These are phyloP conservation scores for Abrus pulchellus DNA, from an alignment of 306 rosid genomes.

Conservation along the genomic window DNA sequence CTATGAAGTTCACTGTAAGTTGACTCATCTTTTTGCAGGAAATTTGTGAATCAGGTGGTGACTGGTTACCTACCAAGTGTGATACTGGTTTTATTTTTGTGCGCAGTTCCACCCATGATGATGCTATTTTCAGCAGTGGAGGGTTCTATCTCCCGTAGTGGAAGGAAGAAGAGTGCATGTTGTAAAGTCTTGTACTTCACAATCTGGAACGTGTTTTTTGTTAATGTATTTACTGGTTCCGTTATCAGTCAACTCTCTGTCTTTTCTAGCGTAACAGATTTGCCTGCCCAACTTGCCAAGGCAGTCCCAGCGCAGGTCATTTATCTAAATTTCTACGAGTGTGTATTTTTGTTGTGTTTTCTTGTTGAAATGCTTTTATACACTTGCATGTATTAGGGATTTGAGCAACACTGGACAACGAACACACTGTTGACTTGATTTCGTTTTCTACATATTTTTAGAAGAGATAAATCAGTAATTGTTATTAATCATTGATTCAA, in stretches of 20 bases:
- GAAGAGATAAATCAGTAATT: constrained; percentile 17
- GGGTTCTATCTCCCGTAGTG: constrained; percentile 89
- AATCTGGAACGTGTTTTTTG: constrained; percentile 96
- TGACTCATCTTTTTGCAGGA: constrained; percentile 59
- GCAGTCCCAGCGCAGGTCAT: constrained; percentile 95
- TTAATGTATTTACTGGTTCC: constrained; percentile 85
- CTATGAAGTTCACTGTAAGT: constrained; percentile 27
- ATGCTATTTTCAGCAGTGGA: constrained; percentile 78
- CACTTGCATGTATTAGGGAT: constrained; percentile 19
- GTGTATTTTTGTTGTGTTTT: constrained; percentile 19
- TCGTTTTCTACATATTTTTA: neutral
- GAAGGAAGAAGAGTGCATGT: constrained; percentile 94
- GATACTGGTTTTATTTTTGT: constrained; percentile 75
- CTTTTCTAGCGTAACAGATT: constrained; percentile 74
- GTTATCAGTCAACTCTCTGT: constrained; percentile 68
- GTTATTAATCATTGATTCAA: constrained; percentile 35
- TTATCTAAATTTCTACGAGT: constrained; percentile 26
- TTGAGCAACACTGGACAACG: constrained; percentile 30
- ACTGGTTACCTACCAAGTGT: constrained; percentile 98
- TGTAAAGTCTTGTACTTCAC: constrained; percentile 89
- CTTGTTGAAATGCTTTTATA: constrained; percentile 34
- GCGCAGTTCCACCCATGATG: constrained; percentile 83
- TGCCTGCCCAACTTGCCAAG: constrained; percentile 83
- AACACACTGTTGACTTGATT: constrained; percentile 32
- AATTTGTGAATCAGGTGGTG: constrained; percentile 67